Conservation (phyloP, 768 basidiomycete genomes). For the Auriculariales sp. region DNA sequence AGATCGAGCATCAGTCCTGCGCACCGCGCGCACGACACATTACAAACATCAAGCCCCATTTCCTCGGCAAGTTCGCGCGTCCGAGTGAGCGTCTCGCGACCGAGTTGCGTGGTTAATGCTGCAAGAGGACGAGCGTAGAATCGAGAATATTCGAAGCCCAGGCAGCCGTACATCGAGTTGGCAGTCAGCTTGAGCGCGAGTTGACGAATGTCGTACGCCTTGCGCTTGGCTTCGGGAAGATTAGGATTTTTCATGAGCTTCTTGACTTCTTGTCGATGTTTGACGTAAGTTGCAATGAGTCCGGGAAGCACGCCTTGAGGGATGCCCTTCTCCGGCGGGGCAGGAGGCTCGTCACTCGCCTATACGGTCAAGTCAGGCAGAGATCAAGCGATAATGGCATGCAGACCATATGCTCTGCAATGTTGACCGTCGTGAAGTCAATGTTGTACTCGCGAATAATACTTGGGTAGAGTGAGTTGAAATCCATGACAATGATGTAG, state of each 20-base stretch:
- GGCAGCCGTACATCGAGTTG: conserved; percentile 99
- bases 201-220: conserved; percentile 86
- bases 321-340: conserved; percentile 59
- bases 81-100: conserved; percentile 89
- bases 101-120: conserved; percentile 93
- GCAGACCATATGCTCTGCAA: conserved; percentile 39
- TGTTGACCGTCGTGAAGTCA: conserved; percentile 92
- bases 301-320: conserved; percentile 86
- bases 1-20: too few species aligned
- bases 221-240: conserved; percentile 1
- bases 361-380: conserved; percentile 15
- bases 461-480: conserved; percentile 97
- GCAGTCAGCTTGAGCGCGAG: conserved; percentile 94
- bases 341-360: conserved; percentile 77
- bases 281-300: conserved; percentile 93
- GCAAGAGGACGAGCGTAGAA: conserved; percentile 97
- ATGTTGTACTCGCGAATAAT: conserved; percentile 99
- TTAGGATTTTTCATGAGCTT: conserved; percentile 78
- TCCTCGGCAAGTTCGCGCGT: conserved; percentile 88
- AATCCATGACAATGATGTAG: conserved; percentile 97
- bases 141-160: conserved; percentile 92
- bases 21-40: too few species aligned
- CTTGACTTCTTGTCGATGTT: conserved; percentile 81
- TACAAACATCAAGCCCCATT: conserved; percentile 70
- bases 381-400: conserved; percentile 2